Conservation (phyloP, 2,329 filamentous ascomycete species). For the Pseudopithomyces chartarum region DNA sequence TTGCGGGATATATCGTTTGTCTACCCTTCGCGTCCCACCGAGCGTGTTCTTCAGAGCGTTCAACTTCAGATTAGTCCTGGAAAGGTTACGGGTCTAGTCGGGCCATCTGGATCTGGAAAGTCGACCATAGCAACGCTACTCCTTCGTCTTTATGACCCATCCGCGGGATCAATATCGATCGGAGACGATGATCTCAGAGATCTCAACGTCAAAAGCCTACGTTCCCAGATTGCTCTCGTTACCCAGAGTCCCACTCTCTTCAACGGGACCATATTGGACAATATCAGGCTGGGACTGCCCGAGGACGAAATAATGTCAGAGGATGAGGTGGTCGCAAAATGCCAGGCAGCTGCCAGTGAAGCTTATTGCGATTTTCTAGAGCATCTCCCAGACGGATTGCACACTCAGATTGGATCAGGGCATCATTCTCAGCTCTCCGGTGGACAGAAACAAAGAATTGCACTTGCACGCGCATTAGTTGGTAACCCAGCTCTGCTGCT, state of each 20-base stretch:
- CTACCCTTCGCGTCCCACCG: constrained; percentile 51
- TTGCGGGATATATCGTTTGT: constrained; percentile 49
- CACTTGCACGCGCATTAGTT: constrained; percentile 42
- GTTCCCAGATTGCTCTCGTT: constrained; percentile 40
- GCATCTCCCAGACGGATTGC: constrained; percentile 39
- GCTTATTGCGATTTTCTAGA: constrained; percentile 56
- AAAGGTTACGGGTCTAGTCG: constrained; percentile 52
- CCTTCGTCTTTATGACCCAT: constrained; percentile 46
- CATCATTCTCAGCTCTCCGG: constrained; percentile 43
- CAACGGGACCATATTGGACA: constrained; percentile 42
- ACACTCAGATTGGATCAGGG: constrained; percentile 40
- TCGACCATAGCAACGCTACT: constrained; percentile 52
- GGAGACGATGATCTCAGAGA: constrained; percentile 31
- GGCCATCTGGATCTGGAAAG: constrained; percentile 52
- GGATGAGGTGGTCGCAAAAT: constrained; percentile 51
- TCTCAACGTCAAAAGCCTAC: constrained; percentile 38
- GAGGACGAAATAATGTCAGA: constrained; percentile 24
- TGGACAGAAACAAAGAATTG: constrained; percentile 46
- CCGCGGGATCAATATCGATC: constrained; percentile 32
- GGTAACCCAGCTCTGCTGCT: constrained; percentile 39
- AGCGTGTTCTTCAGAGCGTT: constrained; percentile 47
- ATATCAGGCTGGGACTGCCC: constrained; percentile 40
- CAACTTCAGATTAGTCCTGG: constrained; percentile 44
- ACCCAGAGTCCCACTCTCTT: constrained; percentile 42
- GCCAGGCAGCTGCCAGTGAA: constrained; percentile 56